Evolutionary conservation across 1,139 yeast species (phyloP).

Genomic region (Geotrichum cucujoidarum): DNA sequence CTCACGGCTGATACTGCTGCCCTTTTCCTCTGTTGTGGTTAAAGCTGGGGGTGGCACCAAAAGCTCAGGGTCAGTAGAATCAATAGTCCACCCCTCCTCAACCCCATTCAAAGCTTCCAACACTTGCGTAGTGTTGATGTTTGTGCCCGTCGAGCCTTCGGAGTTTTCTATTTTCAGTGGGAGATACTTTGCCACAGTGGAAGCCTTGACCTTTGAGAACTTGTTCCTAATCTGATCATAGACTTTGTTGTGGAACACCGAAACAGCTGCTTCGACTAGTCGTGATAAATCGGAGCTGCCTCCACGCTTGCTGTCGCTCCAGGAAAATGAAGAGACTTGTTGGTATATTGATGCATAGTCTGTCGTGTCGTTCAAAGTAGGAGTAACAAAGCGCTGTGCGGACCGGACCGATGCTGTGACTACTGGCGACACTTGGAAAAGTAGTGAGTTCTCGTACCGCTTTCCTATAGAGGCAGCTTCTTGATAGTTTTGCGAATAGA

Average conservation of each 20-base stretch:
- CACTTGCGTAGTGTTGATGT: too few species aligned
- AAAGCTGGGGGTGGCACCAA: slow-evolving; percentile 8
- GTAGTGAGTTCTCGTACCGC: slow-evolving; percentile 9
- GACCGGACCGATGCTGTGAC: slow-evolving; percentile 5
- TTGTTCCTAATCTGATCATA: slow-evolving; percentile 12
- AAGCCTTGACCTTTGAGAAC: slow-evolving; percentile 4
- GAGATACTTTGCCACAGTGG: slow-evolving; percentile 11
- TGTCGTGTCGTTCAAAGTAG: slow-evolving; percentile 9
- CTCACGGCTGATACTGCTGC: neutral
- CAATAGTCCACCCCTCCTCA: slow-evolving; percentile 11
- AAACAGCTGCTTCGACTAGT: slow-evolving; percentile 10
- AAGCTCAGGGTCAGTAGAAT: neutral
- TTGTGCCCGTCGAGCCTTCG: too few species aligned
- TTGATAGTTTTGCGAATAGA: slow-evolving; percentile 11
- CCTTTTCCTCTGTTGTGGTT: neutral
- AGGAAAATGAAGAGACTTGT: slow-evolving; percentile 1
- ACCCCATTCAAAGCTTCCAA: slow-evolving; percentile 10
- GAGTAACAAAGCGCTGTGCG: neutral
- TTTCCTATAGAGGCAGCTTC: slow-evolving; percentile 6
- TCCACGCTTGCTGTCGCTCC: slow-evolving; percentile 12
- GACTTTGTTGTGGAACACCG: slow-evolving; percentile 9
- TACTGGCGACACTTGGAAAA: slow-evolving; percentile 13
- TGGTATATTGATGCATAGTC: slow-evolving; percentile 10
- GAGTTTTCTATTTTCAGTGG: too few species aligned
- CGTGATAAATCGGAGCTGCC: slow-evolving; percentile 13